A percentile compares a stretch with the other conserved stretches of the same genome.
Conservation (phyloP, 768 basidiomycete species). For the Leccinum boreale region DNA sequence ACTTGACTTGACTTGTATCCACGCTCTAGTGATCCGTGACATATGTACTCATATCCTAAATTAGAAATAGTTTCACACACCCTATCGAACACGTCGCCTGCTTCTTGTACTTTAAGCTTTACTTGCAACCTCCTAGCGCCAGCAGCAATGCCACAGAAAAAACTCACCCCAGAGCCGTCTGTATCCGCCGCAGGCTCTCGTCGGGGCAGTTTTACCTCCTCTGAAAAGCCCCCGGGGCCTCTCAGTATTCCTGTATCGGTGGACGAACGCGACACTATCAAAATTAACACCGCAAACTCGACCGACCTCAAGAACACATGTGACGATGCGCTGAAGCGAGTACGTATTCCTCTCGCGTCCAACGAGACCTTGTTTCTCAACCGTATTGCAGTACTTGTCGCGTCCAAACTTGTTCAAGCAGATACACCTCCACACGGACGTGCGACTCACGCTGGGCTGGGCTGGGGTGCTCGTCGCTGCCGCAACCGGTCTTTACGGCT, state of each 20-base stretch:
- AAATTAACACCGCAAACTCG: conserved; percentile 56
- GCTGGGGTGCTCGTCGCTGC: conserved; percentile 77
- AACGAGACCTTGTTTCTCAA: not conserved
- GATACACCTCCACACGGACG: conserved; percentile 84
- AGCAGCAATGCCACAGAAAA: conserved; percentile 20
- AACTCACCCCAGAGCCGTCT: conserved; percentile 11
- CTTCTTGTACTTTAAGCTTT: not conserved
- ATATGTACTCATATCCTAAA: not conserved
- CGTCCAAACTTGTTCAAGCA: conserved; percentile 82
- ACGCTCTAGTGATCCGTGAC: too few species aligned
- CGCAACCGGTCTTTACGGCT: conserved; percentile 82
- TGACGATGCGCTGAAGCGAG: conserved; percentile 90
- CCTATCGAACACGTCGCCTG: conserved; percentile 22
- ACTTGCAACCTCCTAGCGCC: not conserved
- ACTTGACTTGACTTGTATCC: not conserved
- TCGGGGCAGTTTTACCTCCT: conserved; percentile 26
- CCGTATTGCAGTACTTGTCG: conserved; percentile 64
- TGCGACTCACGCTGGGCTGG: conserved; percentile 86
- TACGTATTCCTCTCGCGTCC: conserved; percentile 34
- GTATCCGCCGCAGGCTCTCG: conserved; percentile 17
- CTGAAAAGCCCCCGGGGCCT: conserved; percentile 49
- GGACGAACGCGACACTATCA: conserved; percentile 51
- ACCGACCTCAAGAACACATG: conserved; percentile 67
- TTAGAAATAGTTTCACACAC: conserved; percentile 18
- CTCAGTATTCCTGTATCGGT: conserved; percentile 44